Percentiles rank a stretch among this genome's conserved stretches.
Conservation (phyloP, 2,329 filamentous ascomycete species). For the Dothideomycetidae sp. region DNA sequence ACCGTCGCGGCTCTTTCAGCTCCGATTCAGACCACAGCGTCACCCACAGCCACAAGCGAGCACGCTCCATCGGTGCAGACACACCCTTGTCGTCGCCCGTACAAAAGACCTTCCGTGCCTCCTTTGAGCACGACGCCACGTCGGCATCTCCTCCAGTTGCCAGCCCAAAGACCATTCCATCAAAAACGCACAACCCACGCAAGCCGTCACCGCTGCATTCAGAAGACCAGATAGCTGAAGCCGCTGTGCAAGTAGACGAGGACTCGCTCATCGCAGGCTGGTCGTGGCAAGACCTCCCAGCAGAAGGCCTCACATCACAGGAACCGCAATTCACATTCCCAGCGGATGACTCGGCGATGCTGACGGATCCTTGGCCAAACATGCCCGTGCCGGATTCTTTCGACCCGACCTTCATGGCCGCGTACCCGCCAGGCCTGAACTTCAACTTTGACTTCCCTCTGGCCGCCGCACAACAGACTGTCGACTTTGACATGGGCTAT, state of each 20-base stretch:
- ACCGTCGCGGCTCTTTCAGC: conserved; percentile 40
- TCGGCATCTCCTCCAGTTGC: conserved; percentile 17
- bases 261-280: conserved; percentile 10
- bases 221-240: conserved; percentile 8
- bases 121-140: conserved; percentile 17
- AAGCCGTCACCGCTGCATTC: conserved; percentile 15
- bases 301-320: conserved; percentile 3
- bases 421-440: conserved; percentile 4
- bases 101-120: conserved; percentile 20
- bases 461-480: conserved; percentile 12
- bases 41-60: conserved; percentile 19
- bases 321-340: conserved; percentile 7
- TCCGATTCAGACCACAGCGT: conserved; percentile 44
- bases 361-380: conserved; percentile 6
- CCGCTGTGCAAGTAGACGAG: conserved; percentile 9
- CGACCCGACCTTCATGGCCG: conserved; percentile 7
- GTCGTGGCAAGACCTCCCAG: conserved; percentile 11
- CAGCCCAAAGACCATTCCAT: conserved; percentile 16
- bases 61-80: conserved; percentile 19
- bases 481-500: conserved; percentile 20
- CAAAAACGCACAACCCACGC: conserved; percentile 20
- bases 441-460: conserved; percentile 9
- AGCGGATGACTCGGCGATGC: conserved; percentile 1
- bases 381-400: conserved; percentile 1
- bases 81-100: conserved; percentile 20